Evolutionary conservation across 169 alveolate species (phyloP).

Genomic region (Toxoplasma gondii): DNA sequence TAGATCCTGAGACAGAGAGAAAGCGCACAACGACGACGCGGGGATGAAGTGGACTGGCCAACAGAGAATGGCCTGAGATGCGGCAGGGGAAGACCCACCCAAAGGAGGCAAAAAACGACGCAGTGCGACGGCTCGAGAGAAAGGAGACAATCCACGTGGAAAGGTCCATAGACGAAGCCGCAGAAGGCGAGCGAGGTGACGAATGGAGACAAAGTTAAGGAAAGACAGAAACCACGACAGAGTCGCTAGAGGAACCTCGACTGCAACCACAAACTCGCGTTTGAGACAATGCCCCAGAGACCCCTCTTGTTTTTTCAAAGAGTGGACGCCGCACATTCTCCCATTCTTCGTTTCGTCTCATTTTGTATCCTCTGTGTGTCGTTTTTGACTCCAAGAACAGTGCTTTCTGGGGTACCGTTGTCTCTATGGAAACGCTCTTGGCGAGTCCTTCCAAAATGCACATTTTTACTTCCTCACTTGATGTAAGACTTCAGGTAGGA

Average conservation of each 20-base stretch:
- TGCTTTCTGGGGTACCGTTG: too few species aligned
- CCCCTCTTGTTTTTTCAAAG: too few species aligned
- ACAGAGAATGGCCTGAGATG: background rate
- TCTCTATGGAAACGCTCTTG: too few species aligned
- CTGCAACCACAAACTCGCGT: too few species aligned
- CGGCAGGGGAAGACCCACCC: background rate
- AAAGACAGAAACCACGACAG: too few species aligned
- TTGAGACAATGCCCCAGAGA: too few species aligned
- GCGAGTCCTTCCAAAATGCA: background rate
- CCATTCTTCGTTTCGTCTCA: too few species aligned
- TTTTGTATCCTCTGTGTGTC: too few species aligned
- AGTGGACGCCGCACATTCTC: too few species aligned
- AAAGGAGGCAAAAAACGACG: background rate
- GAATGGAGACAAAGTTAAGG: background rate
- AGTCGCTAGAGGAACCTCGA: too few species aligned
- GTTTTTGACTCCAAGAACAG: too few species aligned
- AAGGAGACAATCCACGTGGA: too few species aligned
- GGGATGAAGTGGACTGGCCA: background rate
- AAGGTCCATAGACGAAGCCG: background rate
- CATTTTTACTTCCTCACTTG: conserved; percentile 45
- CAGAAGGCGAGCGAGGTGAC: background rate
- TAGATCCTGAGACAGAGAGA: conserved; percentile 67
- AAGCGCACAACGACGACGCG: background rate
- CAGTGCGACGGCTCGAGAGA: background rate
- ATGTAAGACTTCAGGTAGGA: conserved; percentile 90